These are phyloP conservation scores for Paraglomus occultum DNA, from an alignment of 192 early-diverging fungal genomes.

Conservation along the genomic window DNA sequence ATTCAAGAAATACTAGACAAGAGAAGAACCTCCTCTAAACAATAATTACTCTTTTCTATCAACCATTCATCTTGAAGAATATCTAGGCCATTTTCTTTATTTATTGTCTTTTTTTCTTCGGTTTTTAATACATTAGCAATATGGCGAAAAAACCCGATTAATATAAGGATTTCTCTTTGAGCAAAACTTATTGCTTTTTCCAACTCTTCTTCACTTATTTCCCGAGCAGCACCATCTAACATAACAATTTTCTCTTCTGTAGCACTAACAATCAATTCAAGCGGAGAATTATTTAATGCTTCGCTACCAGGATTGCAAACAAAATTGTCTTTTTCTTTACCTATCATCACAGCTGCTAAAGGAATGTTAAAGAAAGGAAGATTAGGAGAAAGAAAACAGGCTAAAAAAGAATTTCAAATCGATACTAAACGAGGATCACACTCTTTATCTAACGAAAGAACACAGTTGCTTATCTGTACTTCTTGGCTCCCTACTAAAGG, in stretches of 20 bases:
- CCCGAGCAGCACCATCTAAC: not conserved
- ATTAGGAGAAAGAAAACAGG: not conserved
- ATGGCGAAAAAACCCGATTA: slow-evolving; percentile 20
- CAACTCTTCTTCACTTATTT: slow-evolving; percentile 11
- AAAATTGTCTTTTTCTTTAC: not conserved
- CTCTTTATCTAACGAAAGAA: slow-evolving; percentile 6
- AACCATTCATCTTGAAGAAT: not conserved
- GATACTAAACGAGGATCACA: slow-evolving; percentile 11
- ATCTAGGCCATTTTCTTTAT: slow-evolving; percentile 2
- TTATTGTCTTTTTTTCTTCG: not conserved
- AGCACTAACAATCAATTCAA: slow-evolving; percentile 18
- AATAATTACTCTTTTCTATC: slow-evolving; percentile 2
- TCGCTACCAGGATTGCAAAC: slow-evolving; percentile 3
- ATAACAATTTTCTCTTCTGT: slow-evolving; percentile 9
- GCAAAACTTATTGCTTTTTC: slow-evolving; percentile 9
- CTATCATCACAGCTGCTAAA: slow-evolving; percentile 3
- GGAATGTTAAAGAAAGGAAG: slow-evolving; percentile 13
- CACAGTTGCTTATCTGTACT: slow-evolving; percentile 11
- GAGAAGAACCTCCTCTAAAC: not conserved
- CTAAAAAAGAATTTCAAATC: slow-evolving; percentile 11
- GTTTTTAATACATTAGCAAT: slow-evolving; percentile 11
- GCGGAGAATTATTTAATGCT: not conserved
- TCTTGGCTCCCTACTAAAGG: slow-evolving; percentile 1
- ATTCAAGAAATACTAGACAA: not conserved
- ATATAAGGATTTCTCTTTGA: not conserved